Conservation (phyloP, 306 rosid genomes). For the Ceratonia siliqua region DNA sequence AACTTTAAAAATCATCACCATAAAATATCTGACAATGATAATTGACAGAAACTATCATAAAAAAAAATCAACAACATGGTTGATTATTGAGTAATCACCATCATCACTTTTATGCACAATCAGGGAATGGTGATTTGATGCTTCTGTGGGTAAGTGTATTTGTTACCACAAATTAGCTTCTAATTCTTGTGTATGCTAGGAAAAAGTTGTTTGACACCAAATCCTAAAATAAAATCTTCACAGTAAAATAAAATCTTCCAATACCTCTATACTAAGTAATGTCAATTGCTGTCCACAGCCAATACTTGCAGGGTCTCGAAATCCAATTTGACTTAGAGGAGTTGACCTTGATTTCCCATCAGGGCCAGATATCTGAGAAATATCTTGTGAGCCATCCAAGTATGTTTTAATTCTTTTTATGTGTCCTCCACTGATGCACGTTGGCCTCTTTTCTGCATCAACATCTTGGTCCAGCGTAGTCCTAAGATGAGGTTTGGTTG, state of each 20-base stretch:
- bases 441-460: conserved; percentile 36
- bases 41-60: conserved; percentile 8
- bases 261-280: conserved; percentile 84
- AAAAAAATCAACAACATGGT: neutral
- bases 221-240: conserved; percentile 13
- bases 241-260: neutral
- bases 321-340: conserved; percentile 90
- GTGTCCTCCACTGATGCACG: conserved; percentile 42
- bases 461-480: conserved; percentile 43
- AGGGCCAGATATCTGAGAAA: conserved; percentile 87
- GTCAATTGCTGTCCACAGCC: conserved; percentile 86
- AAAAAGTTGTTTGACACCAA: conserved; percentile 22
- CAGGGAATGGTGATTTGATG: conserved; percentile 8
- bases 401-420: conserved; percentile 39
- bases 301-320: conserved; percentile 81
- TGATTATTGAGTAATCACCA: conserved; percentile 15
- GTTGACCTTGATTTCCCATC: conserved; percentile 64
- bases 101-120: conserved; percentile 7
- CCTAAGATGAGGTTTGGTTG: conserved; percentile 36
- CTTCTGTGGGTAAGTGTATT: neutral
- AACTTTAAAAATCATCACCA: conserved; percentile 17
- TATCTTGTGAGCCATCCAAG: conserved; percentile 49
- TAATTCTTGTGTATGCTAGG: conserved; percentile 12
- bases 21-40: neutral
- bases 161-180: conserved; percentile 16